phyloP scores from a whole-genome alignment of 108 stramenopile genomes.

The Cylindrotheca closterium region DNA sequence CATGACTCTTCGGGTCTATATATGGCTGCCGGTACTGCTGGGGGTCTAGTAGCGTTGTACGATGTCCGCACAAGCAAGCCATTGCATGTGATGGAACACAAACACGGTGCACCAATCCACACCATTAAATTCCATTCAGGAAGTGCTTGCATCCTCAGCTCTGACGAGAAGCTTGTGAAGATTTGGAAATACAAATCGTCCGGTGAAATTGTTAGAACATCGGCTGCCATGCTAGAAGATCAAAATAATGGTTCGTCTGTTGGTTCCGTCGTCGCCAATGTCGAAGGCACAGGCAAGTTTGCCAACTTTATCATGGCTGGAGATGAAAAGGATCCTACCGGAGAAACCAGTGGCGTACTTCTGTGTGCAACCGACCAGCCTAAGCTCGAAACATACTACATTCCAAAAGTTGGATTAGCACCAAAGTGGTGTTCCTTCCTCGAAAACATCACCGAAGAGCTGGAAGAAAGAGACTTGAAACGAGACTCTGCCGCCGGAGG shows the following conservation, averaged over 20 bases:
- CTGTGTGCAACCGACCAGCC: slow-evolving; percentile 93
- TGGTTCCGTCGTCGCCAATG: slow-evolving; percentile 87
- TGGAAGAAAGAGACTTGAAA: slow-evolving; percentile 90
- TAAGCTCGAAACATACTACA: slow-evolving; percentile 92
- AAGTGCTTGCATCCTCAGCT: slow-evolving; percentile 74
- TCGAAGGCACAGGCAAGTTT: slow-evolving; percentile 93
- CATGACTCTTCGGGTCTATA: slow-evolving; percentile 86
- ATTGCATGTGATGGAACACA: slow-evolving; percentile 91
- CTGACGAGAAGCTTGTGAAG: slow-evolving; percentile 93
- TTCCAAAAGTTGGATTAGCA: slow-evolving; percentile 93
- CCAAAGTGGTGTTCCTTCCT: slow-evolving; percentile 98
- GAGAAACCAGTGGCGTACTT: slow-evolving; percentile 89
- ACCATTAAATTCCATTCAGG: slow-evolving; percentile 86
- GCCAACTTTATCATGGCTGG: slow-evolving; percentile 88
- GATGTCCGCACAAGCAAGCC: slow-evolving; percentile 94
- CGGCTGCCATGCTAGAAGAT: slow-evolving; percentile 3
- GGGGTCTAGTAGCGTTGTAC: slow-evolving; percentile 90
- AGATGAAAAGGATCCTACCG: slow-evolving; percentile 73
- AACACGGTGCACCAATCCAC: slow-evolving; percentile 93
- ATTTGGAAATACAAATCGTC: slow-evolving; percentile 88
- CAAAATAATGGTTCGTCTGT: slow-evolving; percentile 35
- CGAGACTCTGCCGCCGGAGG: slow-evolving; percentile 34
- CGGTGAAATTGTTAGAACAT: slow-evolving; percentile 31
- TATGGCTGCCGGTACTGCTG: slow-evolving; percentile 91
- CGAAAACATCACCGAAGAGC: slow-evolving; percentile 97